Base-by-base conservation (phyloP, 225 moss, liverwort and hornwort genomes). In the Rhytidiadelphus loreus region DNA sequence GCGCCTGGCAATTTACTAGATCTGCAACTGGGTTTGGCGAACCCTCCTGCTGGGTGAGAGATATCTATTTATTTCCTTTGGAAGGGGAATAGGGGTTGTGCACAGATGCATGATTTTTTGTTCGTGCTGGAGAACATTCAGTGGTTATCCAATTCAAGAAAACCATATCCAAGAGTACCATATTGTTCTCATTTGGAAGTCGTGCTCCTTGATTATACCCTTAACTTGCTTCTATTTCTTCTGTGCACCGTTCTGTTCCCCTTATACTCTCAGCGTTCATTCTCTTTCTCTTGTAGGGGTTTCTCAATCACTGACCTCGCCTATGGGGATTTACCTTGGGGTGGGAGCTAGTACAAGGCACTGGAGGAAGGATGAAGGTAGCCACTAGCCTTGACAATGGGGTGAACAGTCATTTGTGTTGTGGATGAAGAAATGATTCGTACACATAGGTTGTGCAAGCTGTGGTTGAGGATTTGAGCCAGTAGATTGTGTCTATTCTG, bases 11-110 rank as follows among this genome's bases (percentile, higher is more conserved):
- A 71, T 90, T 86, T 83, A 44, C 90, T 97, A 84, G 95, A 97
- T 92, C 93, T 97, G 88, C 95, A 96, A 84, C 90, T 97, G 92
- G 97, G 96, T 80, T 84, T 97, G 83, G 92, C 93, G 76, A 92
- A 88, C 44, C 77, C 90, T 88, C 91, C 90, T 90, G 23, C 79
- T 88, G 81, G 88, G 63, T 92, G 88, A 90, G 66, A 59, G 90
- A 26, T 41, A 35, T 75, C 85, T 77, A 71, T 76, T 86, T 83
- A 39, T 87, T 65, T 85, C 65, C 65, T 70, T 87, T 81, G 75
- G 57, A 59, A 85, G 84, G 77, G 77, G 85, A 52, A 13, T 46
- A 87, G 82, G 78, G 79, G 71, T 30, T 87, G 89, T 73, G 74
- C 80, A 46, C 76, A 63, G 81, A 55, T 83, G 74, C 86, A 81